Evolutionary conservation across 257 asterid genomes (phyloP), one percentile per base, ranked within the genome.

Genomic region (Petrea volubilis): DNA sequence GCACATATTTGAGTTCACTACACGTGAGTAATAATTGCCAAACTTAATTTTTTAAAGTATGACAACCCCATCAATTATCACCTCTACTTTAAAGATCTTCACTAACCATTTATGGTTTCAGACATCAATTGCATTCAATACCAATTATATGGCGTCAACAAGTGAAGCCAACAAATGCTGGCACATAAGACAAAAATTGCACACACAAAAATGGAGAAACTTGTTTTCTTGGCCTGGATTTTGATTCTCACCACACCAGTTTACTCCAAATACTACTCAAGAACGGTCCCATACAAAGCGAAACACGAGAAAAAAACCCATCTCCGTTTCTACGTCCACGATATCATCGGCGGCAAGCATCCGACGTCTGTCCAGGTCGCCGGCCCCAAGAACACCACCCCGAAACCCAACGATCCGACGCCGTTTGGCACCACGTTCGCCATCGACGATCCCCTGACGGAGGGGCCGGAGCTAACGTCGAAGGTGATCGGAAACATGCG

Each of bases 281-380:
- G 9, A 44, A 80, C 74, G 74, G 4, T 0, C 4, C 49, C 77
- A 11, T 64, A 78, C 25, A 64, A 78, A 7, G 78, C 83, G 0
- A 76, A 53, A 0, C n/a, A 29, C 60, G 36, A 44, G 25, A 58
- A 74, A 20, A 71, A 70, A 15, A 84, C 87, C 1, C 66, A 61
- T 0, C 85, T 84, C 20, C 83, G 24, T 14, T 77, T 82, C 82
- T 84, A 49, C 83, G 6, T 82, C 3, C 87, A 85, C 59, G 90
- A 82, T 63, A 82, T 43, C 27, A 59, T 85, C 2, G 75, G 84
- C 33, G 90, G 87, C 4, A 27, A 55, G 0, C 75, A 75, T 0
- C 90, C 87, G 1, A 20, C 84, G 0, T 77, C 85, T 0, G 78
- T 84, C 13, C 75, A 44, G 11, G 71, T 84, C 27, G 84, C 82